Conservation (phyloP, 257 asterid species). For the Primulina huaijiensis region DNA sequence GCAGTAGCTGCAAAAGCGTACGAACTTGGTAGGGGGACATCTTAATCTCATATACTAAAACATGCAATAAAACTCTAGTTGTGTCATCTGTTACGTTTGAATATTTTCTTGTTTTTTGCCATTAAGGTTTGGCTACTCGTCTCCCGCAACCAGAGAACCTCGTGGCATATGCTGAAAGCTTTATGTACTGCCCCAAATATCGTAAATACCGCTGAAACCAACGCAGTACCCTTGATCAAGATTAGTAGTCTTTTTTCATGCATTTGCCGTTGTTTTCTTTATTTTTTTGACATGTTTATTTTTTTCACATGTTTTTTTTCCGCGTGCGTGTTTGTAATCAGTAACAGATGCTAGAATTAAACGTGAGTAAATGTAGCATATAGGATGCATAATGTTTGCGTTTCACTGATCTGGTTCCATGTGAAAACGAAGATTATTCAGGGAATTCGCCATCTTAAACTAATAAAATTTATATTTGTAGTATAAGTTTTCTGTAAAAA, state of each 20-base stretch:
- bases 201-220: slow-evolving; percentile 65
- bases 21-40: slow-evolving; percentile 60
- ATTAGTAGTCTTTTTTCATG: slow-evolving; percentile 16
- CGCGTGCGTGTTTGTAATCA: not conserved
- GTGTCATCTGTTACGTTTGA: not conserved
- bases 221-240: not conserved
- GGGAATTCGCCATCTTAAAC: not conserved
- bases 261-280: not conserved
- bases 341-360: slow-evolving; percentile 26
- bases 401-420: slow-evolving; percentile 13
- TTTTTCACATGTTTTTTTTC: not conserved
- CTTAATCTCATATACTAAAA: not conserved
- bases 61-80: not conserved
- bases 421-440: not conserved
- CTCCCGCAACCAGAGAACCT: slow-evolving; percentile 78
- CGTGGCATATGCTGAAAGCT: slow-evolving; percentile 73
- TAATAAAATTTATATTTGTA: too few relatives aligned
- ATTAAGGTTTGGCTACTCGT: slow-evolving; percentile 89
- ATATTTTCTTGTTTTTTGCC: not conserved
- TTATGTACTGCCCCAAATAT: slow-evolving; percentile 97
- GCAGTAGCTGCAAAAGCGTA: slow-evolving; percentile 88
- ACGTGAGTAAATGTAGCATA: slow-evolving; percentile 27
- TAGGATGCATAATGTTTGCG: slow-evolving; percentile 28
- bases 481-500: not conserved
- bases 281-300: not conserved